A percentile compares a stretch with the other conserved stretches of the same genome.
Conservation (phyloP, 768 basidiomycete genomes). For the Trametes cubensis region DNA sequence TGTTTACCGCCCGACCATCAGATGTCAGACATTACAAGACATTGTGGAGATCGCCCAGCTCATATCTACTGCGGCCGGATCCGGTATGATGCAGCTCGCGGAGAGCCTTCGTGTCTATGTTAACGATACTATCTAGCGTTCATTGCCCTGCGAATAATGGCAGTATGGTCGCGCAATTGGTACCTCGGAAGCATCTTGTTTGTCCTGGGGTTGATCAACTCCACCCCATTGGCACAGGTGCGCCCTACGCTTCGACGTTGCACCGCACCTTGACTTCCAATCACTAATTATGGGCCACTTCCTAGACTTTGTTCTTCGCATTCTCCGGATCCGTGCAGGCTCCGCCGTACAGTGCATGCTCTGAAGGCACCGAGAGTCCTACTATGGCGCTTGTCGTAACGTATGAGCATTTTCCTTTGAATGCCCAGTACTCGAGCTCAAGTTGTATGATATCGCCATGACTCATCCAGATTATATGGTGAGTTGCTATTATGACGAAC, state of each 20-base stretch:
- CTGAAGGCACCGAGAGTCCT: too few relatives aligned
- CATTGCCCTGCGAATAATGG: background rate
- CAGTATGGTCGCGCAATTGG: constrained; percentile 5
- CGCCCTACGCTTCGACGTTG: background rate
- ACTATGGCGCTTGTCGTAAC: too few relatives aligned
- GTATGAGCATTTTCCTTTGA: too few relatives aligned
- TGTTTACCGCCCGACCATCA: background rate
- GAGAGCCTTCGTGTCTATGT: background rate
- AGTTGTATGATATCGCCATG: too few relatives aligned
- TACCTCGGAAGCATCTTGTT: background rate
- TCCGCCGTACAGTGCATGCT: too few relatives aligned
- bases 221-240: background rate
- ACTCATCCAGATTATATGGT: too few relatives aligned
- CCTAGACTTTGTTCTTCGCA: background rate
- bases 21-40: background rate
- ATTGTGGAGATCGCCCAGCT: background rate
- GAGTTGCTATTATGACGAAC: background rate
- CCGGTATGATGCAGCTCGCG: background rate
- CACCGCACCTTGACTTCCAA: background rate
- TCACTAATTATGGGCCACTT: background rate
- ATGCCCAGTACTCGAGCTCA: too few relatives aligned
- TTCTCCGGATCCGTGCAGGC: background rate
- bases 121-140: background rate
- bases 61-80: background rate
- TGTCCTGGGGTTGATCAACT: background rate